Percentiles rank a stretch among this genome's conserved stretches.
Conservation (phyloP, 768 basidiomycete genomes). For the Cantharellus anzutake region DNA sequence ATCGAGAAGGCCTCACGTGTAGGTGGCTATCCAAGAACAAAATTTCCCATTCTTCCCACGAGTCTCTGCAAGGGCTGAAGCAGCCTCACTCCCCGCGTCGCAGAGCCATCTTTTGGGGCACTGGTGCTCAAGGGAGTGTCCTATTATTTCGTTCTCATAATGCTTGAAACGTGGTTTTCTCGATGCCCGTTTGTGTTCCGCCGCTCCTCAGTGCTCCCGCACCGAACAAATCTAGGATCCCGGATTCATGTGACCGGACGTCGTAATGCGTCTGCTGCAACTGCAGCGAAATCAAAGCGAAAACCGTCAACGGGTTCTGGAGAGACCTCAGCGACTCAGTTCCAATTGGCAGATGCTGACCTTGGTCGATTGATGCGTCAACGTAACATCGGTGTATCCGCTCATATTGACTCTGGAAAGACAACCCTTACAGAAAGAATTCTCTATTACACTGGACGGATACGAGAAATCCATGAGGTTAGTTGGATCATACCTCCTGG, state of each 20-base stretch:
- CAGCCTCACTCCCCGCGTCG: too few relatives aligned
- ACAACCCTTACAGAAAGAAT: conserved; percentile 95
- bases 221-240: too few relatives aligned
- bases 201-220: too few relatives aligned
- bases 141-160: too few relatives aligned
- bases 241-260: too few relatives aligned
- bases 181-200: too few relatives aligned
- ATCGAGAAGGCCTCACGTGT: background rate
- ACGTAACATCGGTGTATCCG: conserved; percentile 90
- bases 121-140: too few relatives aligned
- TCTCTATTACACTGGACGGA: conserved; percentile 88
- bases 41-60: too few relatives aligned
- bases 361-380: conserved; percentile 45
- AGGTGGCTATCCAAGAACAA: too few relatives aligned
- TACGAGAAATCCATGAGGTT: conserved; percentile 92
- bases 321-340: background rate
- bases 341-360: conserved; percentile 36
- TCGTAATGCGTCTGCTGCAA: conserved; percentile 2
- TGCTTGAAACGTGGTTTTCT: too few relatives aligned
- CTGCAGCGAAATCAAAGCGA: background rate
- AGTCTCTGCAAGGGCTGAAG: too few relatives aligned
- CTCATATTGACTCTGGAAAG: conserved; percentile 94
- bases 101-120: too few relatives aligned
- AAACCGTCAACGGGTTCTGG: background rate
- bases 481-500: conserved; percentile 13